Base-by-base conservation (phyloP, 139 green algal genomes). In the Tetraselmis chui region DNA sequence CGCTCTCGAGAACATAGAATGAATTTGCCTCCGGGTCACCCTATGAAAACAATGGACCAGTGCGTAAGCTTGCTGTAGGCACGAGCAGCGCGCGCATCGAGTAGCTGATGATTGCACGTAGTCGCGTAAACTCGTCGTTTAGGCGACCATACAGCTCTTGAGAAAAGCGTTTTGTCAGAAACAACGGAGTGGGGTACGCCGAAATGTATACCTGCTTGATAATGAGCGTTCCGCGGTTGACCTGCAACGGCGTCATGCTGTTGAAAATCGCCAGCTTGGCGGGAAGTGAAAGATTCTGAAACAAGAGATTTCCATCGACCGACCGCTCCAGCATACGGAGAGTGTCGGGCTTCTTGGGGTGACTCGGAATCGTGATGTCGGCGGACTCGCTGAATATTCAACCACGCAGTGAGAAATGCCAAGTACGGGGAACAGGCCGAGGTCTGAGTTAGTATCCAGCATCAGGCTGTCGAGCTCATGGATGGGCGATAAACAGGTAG, bases 231-330 rank as follows among this genome's bases (percentile, higher is more conserved):
- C 91, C 91, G 0, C 84, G 78, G 26, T 28, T 5, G 0, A 94
- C 86, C 23, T 77, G 79, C 31, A 91, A 58, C 0, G 84, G 78
- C 29, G 85, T 84, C 93, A 98, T 96, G 84, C 87, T 92, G 87
- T 92, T 82, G 76, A 95, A 91, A 84, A 97, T 93, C 59, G 92
- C 91, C 23, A 93, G 89, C 30, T 92, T 85, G 11, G 90, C 90
- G 0, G 91, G 81, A 18, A 30, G 29, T 0, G 89, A 86, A 77
- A 97, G 82, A 27, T 90, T 90, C 81, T 92, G 86, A 82, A 96
- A 96, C 77, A 97, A 87, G 86, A 95, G 83, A 84, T 94, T 95
- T 82, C 87, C 87, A 5, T 84, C 59, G 28, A 95, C 91, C 1
- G 93, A 90, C 30, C 79, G 84, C 45, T 87, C 91, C 94, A 67